These are phyloP conservation scores for Calamus simplicifolius DNA, from an alignment of 176 grass and related monocot genomes.

Conservation along the genomic window DNA sequence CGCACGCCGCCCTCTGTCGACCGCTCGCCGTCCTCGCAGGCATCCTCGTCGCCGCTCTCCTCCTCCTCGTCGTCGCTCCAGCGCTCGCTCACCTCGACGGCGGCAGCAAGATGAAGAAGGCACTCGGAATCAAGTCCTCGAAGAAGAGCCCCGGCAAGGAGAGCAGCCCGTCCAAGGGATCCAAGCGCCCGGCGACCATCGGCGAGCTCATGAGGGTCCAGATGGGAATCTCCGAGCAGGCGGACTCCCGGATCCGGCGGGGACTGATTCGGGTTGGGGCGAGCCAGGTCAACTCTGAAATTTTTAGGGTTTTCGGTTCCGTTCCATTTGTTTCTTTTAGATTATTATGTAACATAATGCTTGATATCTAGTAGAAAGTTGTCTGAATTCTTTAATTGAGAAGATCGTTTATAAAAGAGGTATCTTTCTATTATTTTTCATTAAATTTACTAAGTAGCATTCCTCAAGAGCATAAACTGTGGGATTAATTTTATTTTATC, in stretches of 20 bases:
- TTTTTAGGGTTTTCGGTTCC: slow-evolving; percentile 9
- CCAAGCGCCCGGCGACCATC: slow-evolving; percentile 44
- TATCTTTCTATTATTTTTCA: too few relatives aligned
- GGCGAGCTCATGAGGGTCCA: slow-evolving; percentile 84
- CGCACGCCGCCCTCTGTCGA: slow-evolving; percentile 10
- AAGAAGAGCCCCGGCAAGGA: slow-evolving; percentile 59
- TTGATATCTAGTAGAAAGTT: too few relatives aligned
- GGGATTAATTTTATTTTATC: too few relatives aligned
- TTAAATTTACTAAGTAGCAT: too few relatives aligned
- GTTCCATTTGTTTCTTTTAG: not conserved
- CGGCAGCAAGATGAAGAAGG: slow-evolving; percentile 99
- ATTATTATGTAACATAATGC: too few relatives aligned
- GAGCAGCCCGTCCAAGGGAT: slow-evolving; percentile 4
- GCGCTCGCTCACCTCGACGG: slow-evolving; percentile 79
- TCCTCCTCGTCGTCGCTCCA: slow-evolving; percentile 49
- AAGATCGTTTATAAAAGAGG: too few relatives aligned
- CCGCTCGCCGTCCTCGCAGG: slow-evolving; percentile 19
- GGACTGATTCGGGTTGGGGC: slow-evolving; percentile 81
- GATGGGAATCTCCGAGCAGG: slow-evolving; percentile 76
- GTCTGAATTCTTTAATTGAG: too few relatives aligned
- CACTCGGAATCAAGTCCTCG: slow-evolving; percentile 75
- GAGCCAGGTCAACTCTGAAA: slow-evolving; percentile 43
- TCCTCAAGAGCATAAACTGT: too few relatives aligned
- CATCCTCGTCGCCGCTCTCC: not conserved
- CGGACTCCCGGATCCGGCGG: slow-evolving; percentile 86